These are phyloP conservation scores for Pseudogymnoascus sp. DNA, from an alignment of 2,329 filamentous ascomycete species.

Conservation along the genomic window DNA sequence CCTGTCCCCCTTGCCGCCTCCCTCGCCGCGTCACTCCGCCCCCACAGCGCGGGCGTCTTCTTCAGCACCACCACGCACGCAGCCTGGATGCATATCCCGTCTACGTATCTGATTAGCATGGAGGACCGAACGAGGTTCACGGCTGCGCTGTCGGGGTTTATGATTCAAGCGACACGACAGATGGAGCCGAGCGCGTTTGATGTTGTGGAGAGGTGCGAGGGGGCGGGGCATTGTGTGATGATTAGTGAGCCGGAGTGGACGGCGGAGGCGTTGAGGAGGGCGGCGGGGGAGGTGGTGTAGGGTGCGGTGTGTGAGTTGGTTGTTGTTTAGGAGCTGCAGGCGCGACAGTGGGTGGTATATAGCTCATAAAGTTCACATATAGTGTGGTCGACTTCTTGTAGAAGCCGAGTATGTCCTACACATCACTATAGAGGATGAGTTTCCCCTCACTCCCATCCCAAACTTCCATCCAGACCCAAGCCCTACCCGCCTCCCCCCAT, in stretches of 20 bases:
- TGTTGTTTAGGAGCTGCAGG: not conserved
- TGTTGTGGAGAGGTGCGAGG: slow-evolving; percentile 19
- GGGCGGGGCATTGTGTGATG: slow-evolving; percentile 18
- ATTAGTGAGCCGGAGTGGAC: slow-evolving; percentile 18
- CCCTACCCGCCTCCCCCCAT: slow-evolving; percentile 40
- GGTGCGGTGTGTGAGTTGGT: not conserved
- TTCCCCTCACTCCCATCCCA: slow-evolving; percentile 8
- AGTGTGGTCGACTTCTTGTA: not conserved
- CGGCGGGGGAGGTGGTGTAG: slow-evolving; percentile 1
- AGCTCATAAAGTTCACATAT: not conserved
- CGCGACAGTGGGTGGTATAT: not conserved
- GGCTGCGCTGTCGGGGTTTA: slow-evolving; percentile 14
- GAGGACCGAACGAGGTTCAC: not conserved
- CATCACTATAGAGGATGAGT: not conserved
- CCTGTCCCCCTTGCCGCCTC: not conserved
- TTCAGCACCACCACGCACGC: slow-evolving; percentile 7
- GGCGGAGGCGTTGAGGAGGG: not conserved
- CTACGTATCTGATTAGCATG: slow-evolving; percentile 3
- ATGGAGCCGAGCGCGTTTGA: slow-evolving; percentile 19
- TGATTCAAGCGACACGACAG: slow-evolving; percentile 17
- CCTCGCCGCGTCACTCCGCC: not conserved
- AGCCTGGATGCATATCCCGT: slow-evolving; percentile 8
- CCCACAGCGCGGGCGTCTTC: slow-evolving; percentile 4
- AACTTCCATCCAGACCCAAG: slow-evolving; percentile 38
- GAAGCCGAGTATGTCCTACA: not conserved